Evolutionary conservation across 1,284 basidiomycete species (phyloP).

Genomic region (Ustilago curta): DNA sequence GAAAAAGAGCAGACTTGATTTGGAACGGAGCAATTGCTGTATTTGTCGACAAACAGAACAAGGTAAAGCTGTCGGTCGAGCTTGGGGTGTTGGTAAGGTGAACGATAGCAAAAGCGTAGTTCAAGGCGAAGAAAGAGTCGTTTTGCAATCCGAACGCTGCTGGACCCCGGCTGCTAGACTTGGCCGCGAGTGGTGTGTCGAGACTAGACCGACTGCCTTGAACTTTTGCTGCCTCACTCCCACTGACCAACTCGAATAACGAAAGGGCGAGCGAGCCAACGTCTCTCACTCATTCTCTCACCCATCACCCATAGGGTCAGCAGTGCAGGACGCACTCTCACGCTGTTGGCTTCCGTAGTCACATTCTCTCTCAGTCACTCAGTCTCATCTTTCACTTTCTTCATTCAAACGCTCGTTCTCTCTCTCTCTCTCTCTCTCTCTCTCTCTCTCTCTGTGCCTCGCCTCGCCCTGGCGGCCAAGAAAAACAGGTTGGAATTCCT

Average conservation of each 20-base stretch:
- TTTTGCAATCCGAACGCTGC: constrained; percentile 3
- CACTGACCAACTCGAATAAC: constrained; percentile 14
- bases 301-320: constrained; percentile 24
- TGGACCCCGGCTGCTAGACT: too few species aligned
- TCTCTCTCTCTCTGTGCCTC: too few species aligned
- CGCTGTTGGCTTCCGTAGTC: not conserved
- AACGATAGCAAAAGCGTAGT: not conserved
- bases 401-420: constrained; percentile 1
- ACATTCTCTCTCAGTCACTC: constrained; percentile 1
- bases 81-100: not conserved
- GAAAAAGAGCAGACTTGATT: not conserved
- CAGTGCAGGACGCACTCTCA: constrained; percentile 10
- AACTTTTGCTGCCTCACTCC: constrained; percentile 19
- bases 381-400: not conserved
- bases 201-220: too few species aligned
- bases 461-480: constrained; percentile 1
- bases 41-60: constrained; percentile 5
- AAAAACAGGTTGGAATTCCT: not conserved
- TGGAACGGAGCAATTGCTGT: not conserved
- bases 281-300: not conserved
- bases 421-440: not conserved
- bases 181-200: too few species aligned
- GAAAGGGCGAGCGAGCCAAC: constrained; percentile 8
- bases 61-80: not conserved
- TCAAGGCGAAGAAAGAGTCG: not conserved